Evolutionary conservation across 192 early-diverging fungal species (phyloP), one percentile per base, ranked within the genome.

Genomic region (Mortierella alpina): DNA sequence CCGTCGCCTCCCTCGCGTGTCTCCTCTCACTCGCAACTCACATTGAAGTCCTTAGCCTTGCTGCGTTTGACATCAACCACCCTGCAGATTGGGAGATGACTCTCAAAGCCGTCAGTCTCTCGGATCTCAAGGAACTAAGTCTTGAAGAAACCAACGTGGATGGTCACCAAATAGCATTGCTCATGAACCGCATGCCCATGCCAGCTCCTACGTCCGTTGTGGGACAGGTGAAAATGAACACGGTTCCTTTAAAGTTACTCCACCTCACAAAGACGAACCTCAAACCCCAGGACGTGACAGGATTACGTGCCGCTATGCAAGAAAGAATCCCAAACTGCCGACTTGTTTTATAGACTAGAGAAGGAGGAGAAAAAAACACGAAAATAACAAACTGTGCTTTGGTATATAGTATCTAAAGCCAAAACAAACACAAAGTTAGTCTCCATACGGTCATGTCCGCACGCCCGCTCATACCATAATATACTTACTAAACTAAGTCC

Each of bases 61-160:
- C 66, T 23, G 40, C 18, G 15, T 59, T 58, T 23, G 52, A 68
- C 13, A 68, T 58, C 42, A 46, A 68, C 4, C 20, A 41, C 14
- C 11, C 45, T 15, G 9, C 45, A 1, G 66, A 48, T 5, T 68
- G 55, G 66, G 66, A 56, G 4, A 8, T 20, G 13, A 45, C 39
- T 17, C 22, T 68, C 20, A 46, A 31, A 5, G 42, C 46, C 12
- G 47, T 68, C 9, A 56, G 12, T 46, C 41, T 68, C 3, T 23
- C 7, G 44, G 55, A 68, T 13, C 20, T 59, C 54, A 68, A n/a
- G 55, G 44, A 68, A 44, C 54, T 68, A 13, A 47, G 42, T 6
- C 39, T 68, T 18, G 54, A 54, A 7, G 55, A 68, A 5, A 68
- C 66, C 6, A 68, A 68, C 20, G 45, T 68, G 9, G 50, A 54